These are phyloP conservation scores for Pseudofabraea citricarpa DNA, from an alignment of 2,329 filamentous ascomycete species.

Conservation along the genomic window DNA sequence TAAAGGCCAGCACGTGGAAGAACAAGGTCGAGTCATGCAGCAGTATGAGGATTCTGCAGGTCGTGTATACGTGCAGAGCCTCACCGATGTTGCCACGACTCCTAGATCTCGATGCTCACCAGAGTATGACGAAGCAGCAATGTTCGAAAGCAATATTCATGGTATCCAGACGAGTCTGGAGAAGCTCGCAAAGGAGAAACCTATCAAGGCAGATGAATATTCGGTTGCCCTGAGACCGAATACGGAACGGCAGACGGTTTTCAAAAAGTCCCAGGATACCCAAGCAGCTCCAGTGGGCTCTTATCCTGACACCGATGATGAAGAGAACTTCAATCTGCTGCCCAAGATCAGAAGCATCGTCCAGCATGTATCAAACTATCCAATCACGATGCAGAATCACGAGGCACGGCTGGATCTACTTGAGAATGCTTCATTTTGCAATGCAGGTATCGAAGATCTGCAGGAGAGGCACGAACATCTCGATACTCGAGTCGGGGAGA, in stretches of 20 bases:
- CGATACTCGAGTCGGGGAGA: constrained; percentile 63
- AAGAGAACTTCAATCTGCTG: constrained; percentile 11
- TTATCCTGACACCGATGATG: constrained; percentile 4
- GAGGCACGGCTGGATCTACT: constrained; percentile 62
- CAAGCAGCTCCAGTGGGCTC: constrained; percentile 1
- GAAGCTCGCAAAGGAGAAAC: constrained; percentile 12
- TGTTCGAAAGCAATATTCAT: constrained; percentile 12
- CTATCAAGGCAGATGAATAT: too few relatives aligned
- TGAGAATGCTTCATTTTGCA: constrained; percentile 66
- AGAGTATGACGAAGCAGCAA: constrained; percentile 10
- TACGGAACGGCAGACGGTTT: neutral
- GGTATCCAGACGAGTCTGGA: constrained; percentile 14
- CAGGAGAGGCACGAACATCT: constrained; percentile 61
- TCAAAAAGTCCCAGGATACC: neutral
- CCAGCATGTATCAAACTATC: constrained; percentile 17
- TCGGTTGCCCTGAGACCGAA: constrained; percentile 4
- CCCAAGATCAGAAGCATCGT: constrained; percentile 18
- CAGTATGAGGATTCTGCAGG: constrained; percentile 22
- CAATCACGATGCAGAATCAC: constrained; percentile 34
- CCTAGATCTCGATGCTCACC: constrained; percentile 18
- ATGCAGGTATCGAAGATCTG: constrained; percentile 62
- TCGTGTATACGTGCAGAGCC: constrained; percentile 20
- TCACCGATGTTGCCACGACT: constrained; percentile 24
- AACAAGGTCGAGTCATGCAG: constrained; percentile 14
- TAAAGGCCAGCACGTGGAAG: constrained; percentile 1